Evolutionary conservation across 768 basidiomycete species (phyloP), one percentile per base, ranked within the genome.

Genomic region (Rhizopogon sp.): DNA sequence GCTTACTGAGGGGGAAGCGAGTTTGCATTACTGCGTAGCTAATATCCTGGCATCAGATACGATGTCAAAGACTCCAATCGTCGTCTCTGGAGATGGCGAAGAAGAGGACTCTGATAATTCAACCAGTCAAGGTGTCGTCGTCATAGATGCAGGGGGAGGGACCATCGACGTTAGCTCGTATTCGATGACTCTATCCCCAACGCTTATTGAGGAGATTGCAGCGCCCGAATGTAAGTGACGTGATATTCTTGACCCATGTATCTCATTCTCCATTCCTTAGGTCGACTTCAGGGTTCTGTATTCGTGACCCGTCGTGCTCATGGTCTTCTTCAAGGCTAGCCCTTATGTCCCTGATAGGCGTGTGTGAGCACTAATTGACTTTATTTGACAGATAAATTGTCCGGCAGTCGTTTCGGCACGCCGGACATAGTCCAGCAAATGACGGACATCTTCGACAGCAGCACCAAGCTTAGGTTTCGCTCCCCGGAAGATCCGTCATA

Each of bases 1-100:
- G 53, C 74, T 85, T n/a, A 84, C 82, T 0, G 83, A 85, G 58
- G 84, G 83, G 0, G 84, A 86, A 58, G 84, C 84, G 0, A 81
- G 79, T 59, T 62, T 84, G 11, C 79, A 85, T 57, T 84, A 75
- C 60, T 83, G 82, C 52, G 71, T 84, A 17, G 67, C 73, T 31
- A 78, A 73, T 52, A 75, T 79, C 0, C 57, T 80, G 11, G 72
- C 75, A 1, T 71, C 67, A 5, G 73, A 78, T 13, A 9, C 51
- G 31, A 22, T 66, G 43, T 59, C 57, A 7, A 60, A 33, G 42
- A 58, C 58, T 29, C 55, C 65, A 7, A 62, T 59, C n/a, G 16
- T 35, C 11, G 3, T 59, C n/a, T 41, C 55, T 41, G 40, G 58
- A 61, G 72, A 62, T 37, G 44, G 45, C 3, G 14, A 45, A 9